Conservation (phyloP, 768 basidiomycete genomes). For the Boletus vermiculosoides region DNA sequence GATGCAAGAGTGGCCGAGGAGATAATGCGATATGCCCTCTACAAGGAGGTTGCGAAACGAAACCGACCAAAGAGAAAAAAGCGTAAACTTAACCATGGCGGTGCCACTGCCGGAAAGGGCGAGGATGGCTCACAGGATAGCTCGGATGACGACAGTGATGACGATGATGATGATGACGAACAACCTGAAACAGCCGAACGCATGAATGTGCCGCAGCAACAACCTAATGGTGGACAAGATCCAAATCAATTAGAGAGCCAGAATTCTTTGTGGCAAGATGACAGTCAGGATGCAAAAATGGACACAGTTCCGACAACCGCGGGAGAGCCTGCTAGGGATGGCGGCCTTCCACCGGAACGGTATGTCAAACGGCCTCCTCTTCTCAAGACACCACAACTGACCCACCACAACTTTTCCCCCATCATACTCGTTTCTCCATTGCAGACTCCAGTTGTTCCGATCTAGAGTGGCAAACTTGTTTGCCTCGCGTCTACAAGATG, state of each 20-base stretch:
- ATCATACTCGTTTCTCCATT: neutral
- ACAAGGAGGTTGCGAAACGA: conserved; percentile 93
- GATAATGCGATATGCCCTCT: conserved; percentile 95
- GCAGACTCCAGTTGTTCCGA: conserved; percentile 79
- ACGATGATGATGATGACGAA: conserved; percentile 49
- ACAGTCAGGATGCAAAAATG: conserved; percentile 66
- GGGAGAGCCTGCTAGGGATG: conserved; percentile 38
- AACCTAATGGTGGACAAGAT: conserved; percentile 22
- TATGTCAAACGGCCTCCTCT: conserved; percentile 34
- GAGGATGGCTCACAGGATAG: conserved; percentile 43
- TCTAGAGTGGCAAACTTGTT: conserved; percentile 71
- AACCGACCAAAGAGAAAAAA: conserved; percentile 69
- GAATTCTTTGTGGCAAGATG: conserved; percentile 66
- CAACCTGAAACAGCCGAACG: conserved; percentile 39
- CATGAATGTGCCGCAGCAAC: conserved; percentile 48
- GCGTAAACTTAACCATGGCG: conserved; percentile 77
- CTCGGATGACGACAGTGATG: conserved; percentile 35
- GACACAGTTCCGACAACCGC: conserved; percentile 44
- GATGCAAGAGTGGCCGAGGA: conserved; percentile 92
- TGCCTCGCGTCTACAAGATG: conserved; percentile 63
- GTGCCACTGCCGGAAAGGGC: conserved; percentile 49
- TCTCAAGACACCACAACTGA: neutral
- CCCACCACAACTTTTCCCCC: neutral
- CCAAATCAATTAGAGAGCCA: conserved; percentile 36
- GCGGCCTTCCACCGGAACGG: conserved; percentile 57